A percentile compares a stretch with the other conserved stretches of the same genome.
Evolutionary conservation across 106 monocot genomes (phyloP).

Genomic region (Allium cepa): DNA sequence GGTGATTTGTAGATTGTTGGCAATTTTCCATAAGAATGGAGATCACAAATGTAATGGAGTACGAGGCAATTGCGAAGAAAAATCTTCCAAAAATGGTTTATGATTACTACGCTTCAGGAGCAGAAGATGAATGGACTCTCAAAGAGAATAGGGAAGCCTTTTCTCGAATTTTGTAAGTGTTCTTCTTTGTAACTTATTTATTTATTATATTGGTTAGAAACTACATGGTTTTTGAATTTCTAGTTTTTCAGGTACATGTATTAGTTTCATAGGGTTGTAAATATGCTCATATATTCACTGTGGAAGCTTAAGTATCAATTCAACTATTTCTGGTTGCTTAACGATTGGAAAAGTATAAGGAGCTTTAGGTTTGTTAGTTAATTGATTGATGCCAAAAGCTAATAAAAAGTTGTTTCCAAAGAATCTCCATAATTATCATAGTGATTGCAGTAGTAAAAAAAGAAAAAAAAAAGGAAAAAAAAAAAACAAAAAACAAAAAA

Average conservation of each 20-base stretch:
- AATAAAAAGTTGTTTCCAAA: too few species aligned
- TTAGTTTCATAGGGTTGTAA: too few species aligned
- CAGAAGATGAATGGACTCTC: slow-evolving; percentile 92
- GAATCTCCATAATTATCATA: too few species aligned
- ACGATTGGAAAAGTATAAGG: too few species aligned
- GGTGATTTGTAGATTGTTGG: neutral
- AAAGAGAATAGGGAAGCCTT: slow-evolving; percentile 87
- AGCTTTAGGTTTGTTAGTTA: too few species aligned
- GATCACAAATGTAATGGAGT: slow-evolving; percentile 87
- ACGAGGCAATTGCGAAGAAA: slow-evolving; percentile 70
- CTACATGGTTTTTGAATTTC: neutral
- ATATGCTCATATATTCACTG: too few species aligned
- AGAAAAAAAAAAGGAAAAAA: too few species aligned
- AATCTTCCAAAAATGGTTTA: slow-evolving; percentile 92
- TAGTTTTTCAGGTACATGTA: neutral
- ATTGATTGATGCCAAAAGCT: too few species aligned
- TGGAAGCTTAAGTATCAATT: neutral
- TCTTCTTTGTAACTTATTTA: neutral
- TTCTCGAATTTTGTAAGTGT: slow-evolving; percentile 72
- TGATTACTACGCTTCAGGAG: slow-evolving; percentile 92
- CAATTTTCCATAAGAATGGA: slow-evolving; percentile 25
- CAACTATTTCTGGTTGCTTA: neutral
- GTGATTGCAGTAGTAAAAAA: too few species aligned
- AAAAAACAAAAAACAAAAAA: too few species aligned
- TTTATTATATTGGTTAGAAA: neutral